These are phyloP conservation scores for Geotrichum australiense DNA, from an alignment of 1,139 yeast genomes.

Conservation along the genomic window DNA sequence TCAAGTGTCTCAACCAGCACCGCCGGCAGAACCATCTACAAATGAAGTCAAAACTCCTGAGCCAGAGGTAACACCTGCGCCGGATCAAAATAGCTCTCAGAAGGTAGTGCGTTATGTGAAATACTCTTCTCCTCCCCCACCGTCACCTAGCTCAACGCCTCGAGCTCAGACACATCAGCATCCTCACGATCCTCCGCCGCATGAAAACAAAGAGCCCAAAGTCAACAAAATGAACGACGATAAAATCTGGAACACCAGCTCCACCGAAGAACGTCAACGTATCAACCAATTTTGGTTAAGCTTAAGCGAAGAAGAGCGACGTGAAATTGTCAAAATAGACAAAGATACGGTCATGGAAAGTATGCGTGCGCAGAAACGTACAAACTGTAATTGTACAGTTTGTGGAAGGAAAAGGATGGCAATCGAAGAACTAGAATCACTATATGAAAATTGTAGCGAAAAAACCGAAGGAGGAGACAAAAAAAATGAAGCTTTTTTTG, in stretches of 20 bases:
- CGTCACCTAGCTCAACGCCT: constrained; percentile 8
- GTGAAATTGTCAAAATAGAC: constrained; percentile 58
- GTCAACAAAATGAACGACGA: constrained; percentile 23
- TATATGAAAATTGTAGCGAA: constrained; percentile 51
- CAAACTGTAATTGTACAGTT: constrained; percentile 62
- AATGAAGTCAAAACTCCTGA: not conserved
- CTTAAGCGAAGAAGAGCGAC: constrained; percentile 53
- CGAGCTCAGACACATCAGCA: constrained; percentile 7
- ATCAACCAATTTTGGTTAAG: constrained; percentile 66
- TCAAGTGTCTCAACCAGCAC: not conserved
- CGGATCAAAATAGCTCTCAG: not conserved
- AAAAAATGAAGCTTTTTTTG: constrained; percentile 29
- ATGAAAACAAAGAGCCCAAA: constrained; percentile 15
- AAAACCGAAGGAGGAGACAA: constrained; percentile 12
- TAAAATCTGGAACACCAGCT: constrained; percentile 53
- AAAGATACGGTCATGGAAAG: constrained; percentile 62
- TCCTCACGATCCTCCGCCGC: constrained; percentile 15
- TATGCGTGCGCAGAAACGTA: constrained; percentile 52
- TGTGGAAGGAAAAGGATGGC: constrained; percentile 74
- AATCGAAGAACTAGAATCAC: constrained; percentile 67
- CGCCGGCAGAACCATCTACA: not conserved
- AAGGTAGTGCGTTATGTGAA: constrained; percentile 13
- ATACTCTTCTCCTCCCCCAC: constrained; percentile 11
- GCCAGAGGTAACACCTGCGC: not conserved
- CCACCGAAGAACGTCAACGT: constrained; percentile 52